Base-by-base conservation (phyloP, 805 yeast species). In the Starmera pachycereana region DNA sequence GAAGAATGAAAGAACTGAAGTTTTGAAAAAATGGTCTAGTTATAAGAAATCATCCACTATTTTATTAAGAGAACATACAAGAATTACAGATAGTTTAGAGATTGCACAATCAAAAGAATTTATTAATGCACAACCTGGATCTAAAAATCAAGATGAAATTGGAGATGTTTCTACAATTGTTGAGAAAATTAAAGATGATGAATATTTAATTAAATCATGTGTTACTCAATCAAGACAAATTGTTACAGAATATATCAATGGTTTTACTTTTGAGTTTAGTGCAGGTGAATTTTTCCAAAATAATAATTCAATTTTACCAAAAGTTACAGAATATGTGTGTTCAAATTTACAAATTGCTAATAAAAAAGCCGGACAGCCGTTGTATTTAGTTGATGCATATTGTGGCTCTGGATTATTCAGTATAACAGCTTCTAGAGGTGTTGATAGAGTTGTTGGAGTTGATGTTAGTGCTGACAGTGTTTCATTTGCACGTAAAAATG, bases 221-320 rank as follows among this genome's bases (percentile, higher is more conserved):
- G 87, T 81, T 12, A 86, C 95, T 0, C 73, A 83, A 42, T 62
- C 84, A 29, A 78, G 89, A 57, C 84, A 80, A 44, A 76, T 85
- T 38, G 92, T 90, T 40, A 76, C 76, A 8, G 97, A 89, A 55
- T 74, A 72, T 50, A 72, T 83, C 35, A 72, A 75, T 43, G 95
- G 90, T 2, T 76, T 71, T 59, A 72, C 78, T 38, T 92, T 92
- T 61, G 80, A 84, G 53, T 92, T 86, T 60, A 79, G 88, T 29
- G 97, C 97, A 0, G 95, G 96, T 41, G 96, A 89, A 58, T 92
- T 92, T 57, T 92, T 92, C 69, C 98, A 90, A 63, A 90, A 90
- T 63, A 90, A 90, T 63, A 89, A 88, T 60, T 80, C 95, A 16
- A 90, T 92, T 22, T 65, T 92, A 45, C 96, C 97, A 3, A 59